Evolutionary conservation across 2,329 filamentous ascomycete species (phyloP).

Genomic region (Fusarium sp.): DNA sequence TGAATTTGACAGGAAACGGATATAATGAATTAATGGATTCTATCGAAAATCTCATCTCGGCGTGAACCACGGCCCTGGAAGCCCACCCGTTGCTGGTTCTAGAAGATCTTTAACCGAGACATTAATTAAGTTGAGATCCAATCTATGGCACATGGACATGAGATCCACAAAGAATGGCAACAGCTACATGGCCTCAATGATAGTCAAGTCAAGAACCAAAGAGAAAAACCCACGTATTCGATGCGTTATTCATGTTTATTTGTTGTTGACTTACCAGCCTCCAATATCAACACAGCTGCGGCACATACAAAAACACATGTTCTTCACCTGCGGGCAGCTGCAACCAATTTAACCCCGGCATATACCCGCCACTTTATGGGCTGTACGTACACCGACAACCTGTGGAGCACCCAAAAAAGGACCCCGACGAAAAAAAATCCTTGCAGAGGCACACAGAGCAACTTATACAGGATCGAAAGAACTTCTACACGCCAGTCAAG

Average conservation of each 20-base stretch:
- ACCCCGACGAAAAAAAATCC: constrained; percentile 30
- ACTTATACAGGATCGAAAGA: constrained; percentile 18
- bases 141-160: not conserved
- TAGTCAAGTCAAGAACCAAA: not conserved
- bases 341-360: constrained; percentile 11
- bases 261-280: not conserved
- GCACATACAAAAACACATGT: not conserved
- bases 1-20: not conserved
- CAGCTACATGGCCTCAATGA: not conserved
- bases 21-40: too few relatives aligned
- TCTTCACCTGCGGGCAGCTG: constrained; percentile 11
- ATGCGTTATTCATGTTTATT: not conserved
- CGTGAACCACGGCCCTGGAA: not conserved
- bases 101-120: not conserved
- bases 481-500: constrained; percentile 38
- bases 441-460: constrained; percentile 14
- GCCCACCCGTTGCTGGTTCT: not conserved
- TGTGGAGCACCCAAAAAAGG: constrained; percentile 25
- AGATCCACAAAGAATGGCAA: not conserved
- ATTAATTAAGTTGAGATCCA: not conserved
- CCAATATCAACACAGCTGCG: not conserved
- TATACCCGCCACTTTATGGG: constrained; percentile 24
- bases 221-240: not conserved
- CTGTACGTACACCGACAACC: not conserved
- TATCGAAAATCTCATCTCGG: not conserved